Evolutionary conservation across 2,329 filamentous ascomycete genomes (phyloP).

Genomic region (Ambrosiella xylebori): DNA sequence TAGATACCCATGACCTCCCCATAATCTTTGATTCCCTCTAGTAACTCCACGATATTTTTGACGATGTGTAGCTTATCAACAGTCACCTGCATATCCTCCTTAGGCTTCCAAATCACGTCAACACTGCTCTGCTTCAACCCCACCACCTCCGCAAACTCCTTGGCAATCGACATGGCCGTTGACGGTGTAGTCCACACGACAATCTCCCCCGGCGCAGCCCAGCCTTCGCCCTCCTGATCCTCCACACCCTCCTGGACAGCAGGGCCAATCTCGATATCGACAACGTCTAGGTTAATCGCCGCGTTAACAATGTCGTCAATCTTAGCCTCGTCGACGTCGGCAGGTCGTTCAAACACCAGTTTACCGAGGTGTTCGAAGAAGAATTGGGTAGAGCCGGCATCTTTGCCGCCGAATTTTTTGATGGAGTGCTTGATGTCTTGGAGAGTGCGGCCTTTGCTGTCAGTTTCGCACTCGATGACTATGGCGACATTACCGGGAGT

Average conservation of each 20-base stretch:
- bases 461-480: constrained; percentile 73
- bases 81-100: constrained; percentile 51
- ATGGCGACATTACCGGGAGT: constrained; percentile 59
- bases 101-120: constrained; percentile 65
- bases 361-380: constrained; percentile 71
- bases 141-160: constrained; percentile 22
- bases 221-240: neutral
- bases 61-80: constrained; percentile 38
- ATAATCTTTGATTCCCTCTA: constrained; percentile 42
- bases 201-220: constrained; percentile 7
- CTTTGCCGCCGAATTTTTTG: constrained; percentile 52
- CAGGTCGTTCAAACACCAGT: constrained; percentile 43
- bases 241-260: neutral
- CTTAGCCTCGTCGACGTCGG: neutral
- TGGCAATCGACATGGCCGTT: constrained; percentile 9
- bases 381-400: constrained; percentile 55
- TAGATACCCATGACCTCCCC: constrained; percentile 59
- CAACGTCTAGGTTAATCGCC: constrained; percentile 8
- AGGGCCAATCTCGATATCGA: constrained; percentile 12
- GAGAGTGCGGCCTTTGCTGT: constrained; percentile 57
- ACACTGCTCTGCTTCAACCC: constrained; percentile 46
- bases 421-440: constrained; percentile 55
- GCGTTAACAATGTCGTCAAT: constrained; percentile 12
- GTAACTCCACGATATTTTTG: constrained; percentile 37
- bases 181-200: constrained; percentile 12